Percentiles rank a stretch among this genome's conserved stretches.
These are phyloP conservation scores for Nevesoporus exiguus DNA, from an alignment of 768 basidiomycete genomes.

Conservation along the genomic window DNA sequence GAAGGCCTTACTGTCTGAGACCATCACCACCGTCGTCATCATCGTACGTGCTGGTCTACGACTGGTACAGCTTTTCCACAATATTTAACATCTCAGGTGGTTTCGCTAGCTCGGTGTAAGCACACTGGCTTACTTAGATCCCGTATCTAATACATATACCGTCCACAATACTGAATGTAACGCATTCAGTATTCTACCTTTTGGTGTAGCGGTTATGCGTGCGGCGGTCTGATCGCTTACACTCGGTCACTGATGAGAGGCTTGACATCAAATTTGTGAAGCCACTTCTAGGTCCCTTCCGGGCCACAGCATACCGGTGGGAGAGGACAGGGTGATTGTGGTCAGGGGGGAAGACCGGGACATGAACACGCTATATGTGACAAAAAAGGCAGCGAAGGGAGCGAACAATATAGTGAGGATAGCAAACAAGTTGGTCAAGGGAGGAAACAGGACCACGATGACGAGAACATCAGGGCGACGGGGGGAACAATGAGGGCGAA, in stretches of 20 bases:
- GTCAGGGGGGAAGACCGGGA: conserved; percentile 26
- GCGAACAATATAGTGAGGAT: too few relatives aligned
- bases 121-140: too few relatives aligned
- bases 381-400: too few relatives aligned
- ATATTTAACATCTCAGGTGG: conserved; percentile 34
- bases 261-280: conserved; percentile 14
- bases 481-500: too few relatives aligned
- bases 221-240: too few relatives aligned
- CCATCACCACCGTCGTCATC: conserved; percentile 26
- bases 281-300: conserved; percentile 16
- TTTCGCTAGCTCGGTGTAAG: conserved; percentile 17
- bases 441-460: too few relatives aligned
- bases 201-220: too few relatives aligned
- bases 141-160: too few relatives aligned
- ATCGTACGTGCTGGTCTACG: conserved; percentile 11
- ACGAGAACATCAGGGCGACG: too few relatives aligned
- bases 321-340: conserved; percentile 20
- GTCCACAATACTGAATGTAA: too few relatives aligned
- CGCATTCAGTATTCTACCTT: too few relatives aligned
- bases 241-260: conserved; percentile 10
- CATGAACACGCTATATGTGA: conserved; percentile 18
- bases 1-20: conserved; percentile 17
- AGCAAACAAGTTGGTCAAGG: too few relatives aligned
- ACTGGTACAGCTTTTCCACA: conserved; percentile 31
- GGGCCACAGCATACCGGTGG: conserved; percentile 29